Evolutionary conservation across 2,329 filamentous ascomycete species (phyloP).

Genomic region (Eutypa lata): DNA sequence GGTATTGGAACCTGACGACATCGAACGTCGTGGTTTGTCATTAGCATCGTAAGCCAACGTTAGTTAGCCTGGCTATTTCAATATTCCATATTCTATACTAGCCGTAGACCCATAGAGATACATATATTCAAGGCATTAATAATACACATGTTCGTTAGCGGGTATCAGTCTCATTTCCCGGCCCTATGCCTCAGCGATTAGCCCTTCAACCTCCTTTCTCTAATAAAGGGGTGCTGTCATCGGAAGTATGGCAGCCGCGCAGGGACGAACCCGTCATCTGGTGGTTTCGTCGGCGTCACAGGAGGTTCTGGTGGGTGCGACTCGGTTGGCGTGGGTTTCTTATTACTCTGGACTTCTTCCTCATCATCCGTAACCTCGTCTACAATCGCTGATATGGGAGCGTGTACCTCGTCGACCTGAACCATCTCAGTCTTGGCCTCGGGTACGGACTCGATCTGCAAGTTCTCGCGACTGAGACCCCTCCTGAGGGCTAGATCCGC

Average conservation of each 20-base stretch:
- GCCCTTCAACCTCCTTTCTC: neutral
- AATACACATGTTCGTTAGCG: neutral
- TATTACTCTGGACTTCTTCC: neutral
- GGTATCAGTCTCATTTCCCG: neutral
- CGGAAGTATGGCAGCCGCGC: slow-evolving; percentile 57
- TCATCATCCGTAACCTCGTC: slow-evolving; percentile 21
- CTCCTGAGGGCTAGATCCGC: slow-evolving; percentile 47
- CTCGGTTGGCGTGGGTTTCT: slow-evolving; percentile 6
- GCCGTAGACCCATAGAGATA: neutral
- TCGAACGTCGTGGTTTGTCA: neutral
- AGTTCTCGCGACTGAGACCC: slow-evolving; percentile 39
- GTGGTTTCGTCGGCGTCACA: slow-evolving; percentile 8
- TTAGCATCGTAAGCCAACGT: neutral
- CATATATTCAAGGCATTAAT: neutral
- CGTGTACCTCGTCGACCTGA: slow-evolving; percentile 24
- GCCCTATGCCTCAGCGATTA: neutral
- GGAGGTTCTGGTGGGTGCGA: slow-evolving; percentile 4
- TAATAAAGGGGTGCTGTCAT: slow-evolving; percentile 18
- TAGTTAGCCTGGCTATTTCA: neutral
- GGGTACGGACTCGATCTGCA: slow-evolving; percentile 32
- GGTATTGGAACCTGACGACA: neutral
- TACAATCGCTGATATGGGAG: slow-evolving; percentile 22
- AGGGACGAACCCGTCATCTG: slow-evolving; percentile 46
- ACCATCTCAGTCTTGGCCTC: slow-evolving; percentile 30
- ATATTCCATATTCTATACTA: neutral